Percentiles rank a stretch among this genome's conserved stretches.
phyloP scores from a whole-genome alignment of 2,329 filamentous ascomycete species.

The Claviceps citrina region DNA sequence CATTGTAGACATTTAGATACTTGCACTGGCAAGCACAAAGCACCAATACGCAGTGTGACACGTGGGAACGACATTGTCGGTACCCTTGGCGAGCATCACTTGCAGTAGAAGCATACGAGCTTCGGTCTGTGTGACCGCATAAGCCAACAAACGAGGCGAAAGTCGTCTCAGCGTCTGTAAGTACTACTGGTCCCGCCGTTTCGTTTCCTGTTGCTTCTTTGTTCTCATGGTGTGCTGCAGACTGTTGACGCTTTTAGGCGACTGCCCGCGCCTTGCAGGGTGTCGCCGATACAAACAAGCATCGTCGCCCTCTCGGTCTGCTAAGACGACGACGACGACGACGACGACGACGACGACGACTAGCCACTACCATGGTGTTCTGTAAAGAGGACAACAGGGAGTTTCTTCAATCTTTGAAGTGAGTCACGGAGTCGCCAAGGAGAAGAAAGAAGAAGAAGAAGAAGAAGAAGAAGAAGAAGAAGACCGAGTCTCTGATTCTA shows the following conservation, averaged over 20 bases:
- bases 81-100: constrained; percentile 1
- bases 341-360: not conserved
- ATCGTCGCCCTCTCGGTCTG: not conserved
- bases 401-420: constrained; percentile 5
- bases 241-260: not conserved
- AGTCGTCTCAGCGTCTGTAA: not conserved
- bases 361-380: constrained; percentile 1
- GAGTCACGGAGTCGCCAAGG: not conserved
- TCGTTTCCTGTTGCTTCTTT: not conserved
- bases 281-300: not conserved
- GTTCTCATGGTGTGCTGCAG: not conserved
- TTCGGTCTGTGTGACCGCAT: not conserved
- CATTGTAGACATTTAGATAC: not conserved
- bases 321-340: not conserved
- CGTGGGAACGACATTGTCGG: not conserved
- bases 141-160: not conserved
- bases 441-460: not conserved
- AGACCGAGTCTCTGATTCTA: not conserved
- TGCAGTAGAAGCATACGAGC: not conserved
- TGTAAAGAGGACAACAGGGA: constrained; percentile 3
- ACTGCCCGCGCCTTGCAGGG: not conserved
- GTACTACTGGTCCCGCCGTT: not conserved
- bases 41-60: constrained; percentile 1
- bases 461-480: no score
- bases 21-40: not conserved